These are phyloP conservation scores for Thinopyrum elongatum DNA, from an alignment of 176 grass and related monocot species.

Conservation along the genomic window DNA sequence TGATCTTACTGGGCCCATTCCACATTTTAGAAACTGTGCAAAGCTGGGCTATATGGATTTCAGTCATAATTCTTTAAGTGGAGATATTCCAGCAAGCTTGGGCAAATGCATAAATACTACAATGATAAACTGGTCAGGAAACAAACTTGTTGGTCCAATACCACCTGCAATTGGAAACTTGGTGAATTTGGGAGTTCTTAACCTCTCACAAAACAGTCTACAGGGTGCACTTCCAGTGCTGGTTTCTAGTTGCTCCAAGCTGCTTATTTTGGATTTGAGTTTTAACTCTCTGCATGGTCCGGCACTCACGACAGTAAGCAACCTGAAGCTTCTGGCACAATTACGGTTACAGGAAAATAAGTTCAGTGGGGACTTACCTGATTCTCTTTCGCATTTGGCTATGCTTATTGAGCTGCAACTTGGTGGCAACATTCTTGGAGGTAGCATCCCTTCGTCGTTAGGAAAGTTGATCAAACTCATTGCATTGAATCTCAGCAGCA, in stretches of 20 bases:
- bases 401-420: slow-evolving; percentile 72
- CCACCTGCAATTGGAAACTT: slow-evolving; percentile 54
- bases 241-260: slow-evolving; percentile 55
- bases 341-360: slow-evolving; percentile 70
- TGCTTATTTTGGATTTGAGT: slow-evolving; percentile 69
- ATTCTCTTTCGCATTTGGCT: slow-evolving; percentile 44
- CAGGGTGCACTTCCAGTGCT: slow-evolving; percentile 49
- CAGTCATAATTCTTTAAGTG: slow-evolving; percentile 59
- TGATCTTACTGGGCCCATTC: slow-evolving; percentile 49
- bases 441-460: slow-evolving; percentile 63
- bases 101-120: slow-evolving; percentile 51
- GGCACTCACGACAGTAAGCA: slow-evolving; percentile 42
- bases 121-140: slow-evolving; percentile 58
- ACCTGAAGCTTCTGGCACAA: slow-evolving; percentile 42
- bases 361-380: slow-evolving; percentile 62
- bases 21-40: slow-evolving; percentile 33
- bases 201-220: slow-evolving; percentile 67
- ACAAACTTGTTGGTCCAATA: slow-evolving; percentile 60
- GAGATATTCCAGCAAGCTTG: slow-evolving; percentile 55
- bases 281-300: slow-evolving; percentile 78
- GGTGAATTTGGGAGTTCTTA: slow-evolving; percentile 37
- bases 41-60: slow-evolving; percentile 52
- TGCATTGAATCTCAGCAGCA: slow-evolving; percentile 66
- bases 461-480: slow-evolving; percentile 48
- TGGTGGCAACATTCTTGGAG: slow-evolving; percentile 69